These are phyloP conservation scores for Tephrocybe sp. DNA, from an alignment of 768 basidiomycete species.

Conservation along the genomic window DNA sequence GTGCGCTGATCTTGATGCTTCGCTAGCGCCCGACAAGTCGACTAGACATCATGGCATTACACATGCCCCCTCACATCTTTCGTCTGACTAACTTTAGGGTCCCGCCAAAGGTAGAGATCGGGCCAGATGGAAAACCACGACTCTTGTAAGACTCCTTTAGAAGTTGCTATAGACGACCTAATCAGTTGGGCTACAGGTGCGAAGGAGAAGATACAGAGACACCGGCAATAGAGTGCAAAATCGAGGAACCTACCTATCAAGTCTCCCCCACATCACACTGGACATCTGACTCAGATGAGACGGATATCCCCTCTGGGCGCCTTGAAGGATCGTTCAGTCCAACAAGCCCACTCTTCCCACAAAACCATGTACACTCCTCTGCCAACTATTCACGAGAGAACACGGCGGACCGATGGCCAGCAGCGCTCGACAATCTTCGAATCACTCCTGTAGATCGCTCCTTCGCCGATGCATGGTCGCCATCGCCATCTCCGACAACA, in stretches of 20 bases:
- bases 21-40: slow-evolving; percentile 61
- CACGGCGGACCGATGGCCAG: slow-evolving; percentile 27
- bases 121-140: slow-evolving; percentile 62
- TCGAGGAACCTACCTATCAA: slow-evolving; percentile 43
- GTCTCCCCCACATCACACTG: slow-evolving; percentile 37
- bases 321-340: slow-evolving; percentile 31
- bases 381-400: slow-evolving; percentile 25
- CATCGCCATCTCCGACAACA: slow-evolving; percentile 22
- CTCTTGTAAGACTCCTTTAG: slow-evolving; percentile 49
- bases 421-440: slow-evolving; percentile 25
- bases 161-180: neutral
- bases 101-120: slow-evolving; percentile 76
- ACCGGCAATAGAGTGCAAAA: slow-evolving; percentile 38
- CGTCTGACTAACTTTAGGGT: slow-evolving; percentile 80
- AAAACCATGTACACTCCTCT: slow-evolving; percentile 22
- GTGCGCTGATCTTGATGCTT: slow-evolving; percentile 5
- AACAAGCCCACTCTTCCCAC: slow-evolving; percentile 28
- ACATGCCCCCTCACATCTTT: slow-evolving; percentile 76
- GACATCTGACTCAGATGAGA: slow-evolving; percentile 25
- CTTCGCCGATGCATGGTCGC: slow-evolving; percentile 21
- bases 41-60: slow-evolving; percentile 67
- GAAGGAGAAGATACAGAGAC: slow-evolving; percentile 39
- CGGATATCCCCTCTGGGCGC: slow-evolving; percentile 29
- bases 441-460: slow-evolving; percentile 23
- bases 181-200: slow-evolving; percentile 5